Percentiles rank a stretch among this genome's conserved stretches.
Conservation (phyloP, 1,284 basidiomycete genomes). For the Puccinia hordei region DNA sequence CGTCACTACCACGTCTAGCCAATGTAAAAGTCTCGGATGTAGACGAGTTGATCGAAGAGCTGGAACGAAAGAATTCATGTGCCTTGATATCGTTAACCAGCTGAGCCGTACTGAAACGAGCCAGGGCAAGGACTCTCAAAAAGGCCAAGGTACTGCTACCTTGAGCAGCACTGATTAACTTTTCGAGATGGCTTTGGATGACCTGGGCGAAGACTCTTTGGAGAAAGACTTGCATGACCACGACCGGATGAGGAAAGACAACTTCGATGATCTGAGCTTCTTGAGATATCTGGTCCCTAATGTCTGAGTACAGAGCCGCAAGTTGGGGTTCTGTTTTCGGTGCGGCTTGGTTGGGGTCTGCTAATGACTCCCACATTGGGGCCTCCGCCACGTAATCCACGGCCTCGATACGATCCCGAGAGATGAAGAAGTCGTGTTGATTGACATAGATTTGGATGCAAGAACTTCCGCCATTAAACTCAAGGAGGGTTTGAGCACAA, state of each 20-base stretch:
- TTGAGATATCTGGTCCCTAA: constrained; percentile 84
- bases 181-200: constrained; percentile 90
- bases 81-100: constrained; percentile 90
- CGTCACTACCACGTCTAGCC: constrained; percentile 19
- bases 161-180: constrained; percentile 72
- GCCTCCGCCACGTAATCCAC: constrained; percentile 55
- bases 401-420: constrained; percentile 68
- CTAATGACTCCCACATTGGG: constrained; percentile 75
- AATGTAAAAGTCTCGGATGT: constrained; percentile 34
- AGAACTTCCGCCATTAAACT: constrained; percentile 95
- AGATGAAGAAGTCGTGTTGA: constrained; percentile 98
- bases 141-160: constrained; percentile 84
- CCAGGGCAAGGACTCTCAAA: constrained; percentile 84
- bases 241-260: constrained; percentile 92
- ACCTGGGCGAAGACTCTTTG: constrained; percentile 98
- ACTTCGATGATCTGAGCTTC: constrained; percentile 98
- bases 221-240: constrained; percentile 99
- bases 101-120: constrained; percentile 75
- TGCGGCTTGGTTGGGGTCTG: constrained; percentile 75
- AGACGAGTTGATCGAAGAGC: constrained; percentile 58
- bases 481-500: constrained; percentile 91
- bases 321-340: constrained; percentile 81
- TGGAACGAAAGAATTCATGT: constrained; percentile 73
- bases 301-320: constrained; percentile 79
- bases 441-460: constrained; percentile 99